Base-by-base conservation (phyloP, 768 basidiomycete species). In the Amanita rimosa region DNA sequence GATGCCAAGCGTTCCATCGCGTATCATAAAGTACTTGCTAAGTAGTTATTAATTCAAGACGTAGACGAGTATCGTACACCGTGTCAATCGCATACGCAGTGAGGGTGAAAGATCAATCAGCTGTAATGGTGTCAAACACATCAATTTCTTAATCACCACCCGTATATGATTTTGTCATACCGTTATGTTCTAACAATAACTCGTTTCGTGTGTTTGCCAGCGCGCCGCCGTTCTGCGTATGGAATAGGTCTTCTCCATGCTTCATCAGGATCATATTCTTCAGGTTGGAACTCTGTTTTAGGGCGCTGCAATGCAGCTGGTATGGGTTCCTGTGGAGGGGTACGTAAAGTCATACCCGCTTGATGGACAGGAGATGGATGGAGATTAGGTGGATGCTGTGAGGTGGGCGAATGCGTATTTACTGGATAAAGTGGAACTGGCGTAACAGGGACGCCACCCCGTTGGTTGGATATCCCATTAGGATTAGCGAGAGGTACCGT, bases 131-230 rank as follows among this genome's bases (percentile, higher is more conserved):
- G 40, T 51, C 52, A 39, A n/a, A 10, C 2, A 14, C 14, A 22
- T 41, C 40, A 41, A 41, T 22, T 14, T n/a, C 3, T 43, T 24
- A 47, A 37, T 37, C 45, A 21, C 31, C 34, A 24, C 19, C 24
- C n/a, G n/a, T n/a, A n/a, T n/a, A n/a, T n/a, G n/a, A 42, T 53
- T 40, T 19, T 50, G 43, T 43, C 48, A 43, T 48, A 45, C 49
- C 54, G 53, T 62, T 56, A 74, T 57, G 65, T 66, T 58, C 75
- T 66, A 51, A 83, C 78, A 53, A 87, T 77, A 29, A 87, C 79
- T 46, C 85, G 75, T 58, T 71, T 73, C 19, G 85, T 88, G 60
- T 88, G 85, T 61, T 89, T 89, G 44, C 85, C 85, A 45, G 85
- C 85, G 49, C 85, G 71, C 48, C 85, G 69, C 19, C 85, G 77